Conservation (phyloP, 495 filamentous ascomycete genomes). For the Bombardia bombarda region DNA sequence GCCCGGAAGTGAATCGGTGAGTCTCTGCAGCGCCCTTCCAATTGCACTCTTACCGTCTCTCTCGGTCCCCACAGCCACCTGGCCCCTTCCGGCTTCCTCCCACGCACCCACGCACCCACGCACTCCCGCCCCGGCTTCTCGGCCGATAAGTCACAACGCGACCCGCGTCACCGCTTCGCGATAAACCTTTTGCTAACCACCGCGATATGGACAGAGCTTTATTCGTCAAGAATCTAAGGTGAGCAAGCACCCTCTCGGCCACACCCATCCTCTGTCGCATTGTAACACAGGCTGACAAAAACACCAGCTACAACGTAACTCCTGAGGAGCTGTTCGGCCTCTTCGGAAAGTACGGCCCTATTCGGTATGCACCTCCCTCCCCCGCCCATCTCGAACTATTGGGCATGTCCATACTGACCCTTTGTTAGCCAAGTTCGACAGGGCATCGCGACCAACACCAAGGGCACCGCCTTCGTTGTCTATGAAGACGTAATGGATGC, state of each 20-base stretch:
- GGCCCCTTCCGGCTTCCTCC: too few species aligned
- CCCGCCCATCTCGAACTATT: background rate
- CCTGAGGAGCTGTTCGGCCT: conserved; percentile 90
- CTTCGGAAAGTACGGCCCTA: conserved; percentile 89
- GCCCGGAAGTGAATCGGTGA: conserved; percentile 92
- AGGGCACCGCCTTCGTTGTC: conserved; percentile 97
- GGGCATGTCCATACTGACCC: background rate
- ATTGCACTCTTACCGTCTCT: conserved; percentile 1
- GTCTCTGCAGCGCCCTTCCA: conserved; percentile 21
- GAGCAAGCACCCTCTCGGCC: conserved; percentile 17
- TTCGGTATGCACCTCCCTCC: conserved; percentile 55
- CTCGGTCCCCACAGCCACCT: conserved; percentile 2
- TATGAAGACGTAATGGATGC: conserved; percentile 99
- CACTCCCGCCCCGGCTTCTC: background rate
- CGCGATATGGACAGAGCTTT: conserved; percentile 59
- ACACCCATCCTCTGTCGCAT: too few species aligned
- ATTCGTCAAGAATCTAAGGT: conserved; percentile 98
- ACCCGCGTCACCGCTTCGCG: too few species aligned
- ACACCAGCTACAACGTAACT: conserved; percentile 82
- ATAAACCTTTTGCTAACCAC: conserved; percentile 28
- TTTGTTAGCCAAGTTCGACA: conserved; percentile 85
- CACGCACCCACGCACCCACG: too few species aligned
- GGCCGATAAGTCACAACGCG: too few species aligned
- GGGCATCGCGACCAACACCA: conserved; percentile 94
- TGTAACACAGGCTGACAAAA: conserved; percentile 10